Base-by-base conservation (phyloP, 2,329 filamentous ascomycete genomes). In the Cladosporium austrohemisphaericum region DNA sequence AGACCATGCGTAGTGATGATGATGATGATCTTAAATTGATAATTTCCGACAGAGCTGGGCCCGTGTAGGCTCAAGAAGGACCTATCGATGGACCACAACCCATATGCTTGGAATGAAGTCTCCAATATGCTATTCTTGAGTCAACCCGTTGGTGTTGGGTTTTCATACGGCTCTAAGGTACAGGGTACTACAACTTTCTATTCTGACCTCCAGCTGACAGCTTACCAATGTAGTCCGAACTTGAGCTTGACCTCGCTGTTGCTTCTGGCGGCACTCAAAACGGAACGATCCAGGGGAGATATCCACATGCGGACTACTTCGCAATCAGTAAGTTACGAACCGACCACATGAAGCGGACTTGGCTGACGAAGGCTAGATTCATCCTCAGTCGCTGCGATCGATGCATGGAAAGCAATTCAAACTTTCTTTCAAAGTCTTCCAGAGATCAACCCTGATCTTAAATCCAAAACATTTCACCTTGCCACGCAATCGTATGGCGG, bases 111-210 rank as follows among this genome's bases (percentile, higher is more conserved):
- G 78, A 82, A 79, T 49, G 78, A 79, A 56, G 73, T 78, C 20
- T 77, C 76, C 53, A 85, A 85, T 55, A 79, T 86, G 75, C 76
- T 88, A 11, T 87, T 84, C 65, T 79, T 88, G 56, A 83, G 88
- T 57, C 78, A 86, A 62, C 84, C 80, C 7, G 76, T 73, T 10
- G 74, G 78, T 33, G 76, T 79, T 4, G 80, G 80, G 1, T 77
- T 82, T 57, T 80, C 75, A 9, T 83, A 83, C 60, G 86, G 88
- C 60, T 74, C 73, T 20, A 40, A 40, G n/a, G 35, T 38, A 8
- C n/a, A n/a, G 4, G 13, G 4, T 25, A 69, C 76, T 7, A 79
- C 76, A 6, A 83, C 87, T 58, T 76, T 77, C 13, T 83, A 81
- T 5, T 60, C 81, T 16, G 67, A 79, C 18, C 65, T 80, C n/a